phyloP scores from a whole-genome alignment of 2,329 filamentous ascomycete species.

The Periconia sp. region DNA sequence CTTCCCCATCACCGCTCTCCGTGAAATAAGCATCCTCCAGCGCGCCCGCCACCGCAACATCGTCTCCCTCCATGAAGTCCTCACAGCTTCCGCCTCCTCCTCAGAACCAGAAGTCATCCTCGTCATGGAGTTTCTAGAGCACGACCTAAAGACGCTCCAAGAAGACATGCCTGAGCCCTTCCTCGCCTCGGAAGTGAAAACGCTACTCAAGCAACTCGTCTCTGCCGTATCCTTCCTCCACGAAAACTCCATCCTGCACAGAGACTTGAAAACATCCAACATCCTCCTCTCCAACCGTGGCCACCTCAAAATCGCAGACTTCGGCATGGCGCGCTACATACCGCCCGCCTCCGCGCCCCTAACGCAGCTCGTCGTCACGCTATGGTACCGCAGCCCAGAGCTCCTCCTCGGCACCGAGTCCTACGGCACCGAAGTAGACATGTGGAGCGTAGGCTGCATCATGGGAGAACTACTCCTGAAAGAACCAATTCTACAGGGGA shows the following conservation, averaged over 20 bases:
- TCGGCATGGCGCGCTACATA: slow-evolving; percentile 94
- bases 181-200: slow-evolving; percentile 89
- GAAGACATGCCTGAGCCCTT: slow-evolving; percentile 96
- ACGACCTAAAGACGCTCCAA: slow-evolving; percentile 91
- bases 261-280: slow-evolving; percentile 47
- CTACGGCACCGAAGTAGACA: slow-evolving; percentile 81
- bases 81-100: slow-evolving; percentile 79
- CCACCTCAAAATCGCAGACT: slow-evolving; percentile 94
- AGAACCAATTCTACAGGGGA: slow-evolving; percentile 82
- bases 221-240: slow-evolving; percentile 86
- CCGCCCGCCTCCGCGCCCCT: slow-evolving; percentile 72
- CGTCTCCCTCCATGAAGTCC: slow-evolving; percentile 81
- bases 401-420: slow-evolving; percentile 79
- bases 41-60: slow-evolving; percentile 83
- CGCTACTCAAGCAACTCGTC: slow-evolving; percentile 81
- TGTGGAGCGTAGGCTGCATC: slow-evolving; percentile 97
- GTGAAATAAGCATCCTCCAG: slow-evolving; percentile 91
- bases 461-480: slow-evolving; percentile 89
- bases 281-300: slow-evolving; percentile 95
- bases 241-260: slow-evolving; percentile 78
- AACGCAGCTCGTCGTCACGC: slow-evolving; percentile 91
- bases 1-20: slow-evolving; percentile 87
- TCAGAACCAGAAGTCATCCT: slow-evolving; percentile 75
- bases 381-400: slow-evolving; percentile 96
- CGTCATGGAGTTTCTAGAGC: slow-evolving; percentile 96